Evolutionary conservation across 495 filamentous ascomycete genomes (phyloP).

Genomic region (Aspergillus kassunensis): DNA sequence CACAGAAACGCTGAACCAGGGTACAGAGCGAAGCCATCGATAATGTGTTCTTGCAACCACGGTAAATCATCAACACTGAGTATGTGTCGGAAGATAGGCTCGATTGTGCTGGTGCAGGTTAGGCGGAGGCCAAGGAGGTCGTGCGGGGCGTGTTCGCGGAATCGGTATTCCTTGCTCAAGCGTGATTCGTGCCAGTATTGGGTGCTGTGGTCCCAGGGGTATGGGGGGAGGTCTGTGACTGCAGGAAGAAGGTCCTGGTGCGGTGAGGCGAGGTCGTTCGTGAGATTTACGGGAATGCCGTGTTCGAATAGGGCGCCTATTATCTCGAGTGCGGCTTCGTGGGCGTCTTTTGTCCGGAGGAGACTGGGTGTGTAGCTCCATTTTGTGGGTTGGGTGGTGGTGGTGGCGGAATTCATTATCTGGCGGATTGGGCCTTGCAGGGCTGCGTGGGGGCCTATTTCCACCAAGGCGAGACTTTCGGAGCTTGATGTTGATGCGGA

Average conservation of each 20-base stretch:
- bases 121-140: constrained; percentile 14
- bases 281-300: constrained; percentile 2
- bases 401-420: constrained; percentile 13
- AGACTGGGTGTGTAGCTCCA: constrained; percentile 2
- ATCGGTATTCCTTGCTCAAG: constrained; percentile 16
- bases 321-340: constrained; percentile 10
- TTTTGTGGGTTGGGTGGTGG: background rate
- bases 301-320: constrained; percentile 19
- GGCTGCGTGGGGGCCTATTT: constrained; percentile 46
- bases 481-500: background rate
- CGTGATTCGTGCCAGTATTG: constrained; percentile 26
- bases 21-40: constrained; percentile 15
- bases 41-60: constrained; percentile 22
- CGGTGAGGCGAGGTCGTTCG: background rate
- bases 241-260: background rate
- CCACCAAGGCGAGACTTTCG: constrained; percentile 29
- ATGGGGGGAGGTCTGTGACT: constrained; percentile 25
- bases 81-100: constrained; percentile 16
- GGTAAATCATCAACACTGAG: constrained; percentile 12
- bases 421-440: constrained; percentile 30
- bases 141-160: constrained; percentile 9
- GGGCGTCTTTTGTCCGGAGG: constrained; percentile 6
- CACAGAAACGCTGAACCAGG: constrained; percentile 21
- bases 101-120: background rate
- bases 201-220: constrained; percentile 33